A percentile compares a stretch with the other conserved stretches of the same genome.
Evolutionary conservation across 1,284 basidiomycete genomes (phyloP).

Genomic region (Golubevia sp.): DNA sequence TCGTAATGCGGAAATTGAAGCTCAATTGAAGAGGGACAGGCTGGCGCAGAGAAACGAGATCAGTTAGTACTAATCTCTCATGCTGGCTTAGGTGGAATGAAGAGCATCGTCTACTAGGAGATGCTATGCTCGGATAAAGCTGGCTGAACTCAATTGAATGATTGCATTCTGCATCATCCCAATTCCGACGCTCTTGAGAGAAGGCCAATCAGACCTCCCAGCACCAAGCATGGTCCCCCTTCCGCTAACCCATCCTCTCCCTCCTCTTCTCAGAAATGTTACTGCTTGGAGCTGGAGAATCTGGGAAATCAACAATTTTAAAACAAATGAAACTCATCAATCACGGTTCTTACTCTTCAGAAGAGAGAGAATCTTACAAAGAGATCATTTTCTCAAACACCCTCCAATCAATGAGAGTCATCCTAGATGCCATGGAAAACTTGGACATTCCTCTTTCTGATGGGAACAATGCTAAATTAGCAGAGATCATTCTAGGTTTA

Average conservation of each 20-base stretch:
- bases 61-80: constrained; percentile 70
- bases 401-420: constrained; percentile 82
- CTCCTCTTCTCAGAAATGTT: constrained; percentile 38
- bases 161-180: neutral
- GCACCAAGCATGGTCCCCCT: too few relatives aligned
- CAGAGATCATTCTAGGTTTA: constrained; percentile 76
- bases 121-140: too few relatives aligned
- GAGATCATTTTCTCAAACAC: constrained; percentile 98
- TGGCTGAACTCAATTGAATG: neutral
- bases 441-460: constrained; percentile 71
- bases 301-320: constrained; percentile 56
- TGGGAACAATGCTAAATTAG: constrained; percentile 74
- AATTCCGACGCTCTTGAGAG: too few relatives aligned
- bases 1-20: constrained; percentile 89
- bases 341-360: constrained; percentile 76
- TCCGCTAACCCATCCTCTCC: constrained; percentile 8
- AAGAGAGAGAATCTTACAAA: constrained; percentile 92
- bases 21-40: constrained; percentile 88
- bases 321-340: constrained; percentile 60
- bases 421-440: constrained; percentile 85
- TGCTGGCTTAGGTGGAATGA: too few relatives aligned
- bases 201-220: too few relatives aligned
- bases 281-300: constrained; percentile 56
- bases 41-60: constrained; percentile 92
- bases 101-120: too few relatives aligned